phyloP scores from a whole-genome alignment of 1,284 basidiomycete genomes.

The Erythrobasidium hasegawianum region DNA sequence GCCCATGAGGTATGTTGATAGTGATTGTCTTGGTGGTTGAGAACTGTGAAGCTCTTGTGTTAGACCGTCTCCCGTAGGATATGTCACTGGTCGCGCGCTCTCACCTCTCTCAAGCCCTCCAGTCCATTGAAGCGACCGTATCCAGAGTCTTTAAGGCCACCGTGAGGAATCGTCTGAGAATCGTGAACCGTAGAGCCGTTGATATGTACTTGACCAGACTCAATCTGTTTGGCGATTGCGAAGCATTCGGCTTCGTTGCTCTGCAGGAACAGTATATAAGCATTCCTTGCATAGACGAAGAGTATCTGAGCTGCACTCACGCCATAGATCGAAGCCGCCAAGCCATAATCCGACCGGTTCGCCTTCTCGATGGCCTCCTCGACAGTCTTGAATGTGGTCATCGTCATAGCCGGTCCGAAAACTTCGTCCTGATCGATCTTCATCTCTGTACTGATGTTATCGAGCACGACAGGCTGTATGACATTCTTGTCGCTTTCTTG shows the following conservation, averaged over 20 bases:
- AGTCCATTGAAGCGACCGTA: constrained; percentile 24
- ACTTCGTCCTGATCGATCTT: constrained; percentile 52
- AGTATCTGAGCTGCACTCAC: not conserved
- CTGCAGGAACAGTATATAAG: constrained; percentile 8
- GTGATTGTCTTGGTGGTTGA: constrained; percentile 23
- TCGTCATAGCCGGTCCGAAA: constrained; percentile 57
- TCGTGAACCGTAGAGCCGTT: constrained; percentile 30
- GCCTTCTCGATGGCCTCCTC: constrained; percentile 46
- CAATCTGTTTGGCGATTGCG: constrained; percentile 40
- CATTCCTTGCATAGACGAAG: not conserved
- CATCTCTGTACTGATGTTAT: constrained; percentile 56
- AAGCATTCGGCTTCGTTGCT: constrained; percentile 11
- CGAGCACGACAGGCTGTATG: constrained; percentile 59
- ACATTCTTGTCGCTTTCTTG: constrained; percentile 44
- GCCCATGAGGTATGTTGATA: constrained; percentile 19
- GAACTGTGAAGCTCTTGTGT: no score
- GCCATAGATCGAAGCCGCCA: constrained; percentile 45
- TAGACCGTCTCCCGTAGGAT: no score
- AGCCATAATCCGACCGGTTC: constrained; percentile 45
- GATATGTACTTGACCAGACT: constrained; percentile 46
- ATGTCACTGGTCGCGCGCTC: no score
- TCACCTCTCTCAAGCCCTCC: constrained; percentile 20
- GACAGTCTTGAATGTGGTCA: constrained; percentile 40
- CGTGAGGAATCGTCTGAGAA: constrained; percentile 14
- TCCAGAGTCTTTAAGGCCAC: constrained; percentile 14